Evolutionary conservation across 345 rosid genomes (phyloP), one percentile per base, ranked within the genome.

Genomic region (Eucalyptus regnans): DNA sequence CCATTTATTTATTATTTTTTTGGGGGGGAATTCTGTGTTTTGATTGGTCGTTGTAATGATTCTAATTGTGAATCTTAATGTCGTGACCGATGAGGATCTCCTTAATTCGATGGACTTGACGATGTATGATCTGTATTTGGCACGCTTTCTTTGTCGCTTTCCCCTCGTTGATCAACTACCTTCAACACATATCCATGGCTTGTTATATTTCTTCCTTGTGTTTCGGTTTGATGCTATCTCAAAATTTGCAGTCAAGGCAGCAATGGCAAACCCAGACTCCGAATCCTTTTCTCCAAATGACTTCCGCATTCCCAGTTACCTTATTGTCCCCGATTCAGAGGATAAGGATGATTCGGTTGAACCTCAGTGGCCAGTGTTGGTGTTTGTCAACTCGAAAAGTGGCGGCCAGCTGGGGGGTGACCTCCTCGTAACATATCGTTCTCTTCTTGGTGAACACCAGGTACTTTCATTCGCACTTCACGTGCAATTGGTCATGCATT

Each of bases 351-450:
- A 49, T 88, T 89, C 88, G 6, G 88, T 62, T 86, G 88, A 49
- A 51, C 96, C 99, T 13, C 60, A 50, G 84, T 94, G 90, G 86
- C 99, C 99, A 2, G 92, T 95, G 76, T 86, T 97, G 46, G 98
- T 96, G 29, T 96, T 96, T 89, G 90, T 97, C 90, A 97, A 97
- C 92, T 94, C 99, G 91, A 96, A 90, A 91, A 97, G 98, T 83
- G 99, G 99, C 6, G 99, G 97, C 31, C 99, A 95, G 91, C 94
- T 96, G 83, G 99, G 99, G 80, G 97, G 96, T 18, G 91, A 94
- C 87, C 99, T 97, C 81, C 94, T 96, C 46, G 81, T 88, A 14
- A 96, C 98, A 54, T 96, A 93, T 91, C 95, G 94, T 29, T 31
- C 86, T 88, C 90, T 97, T 48, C 96, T 96, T 91, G 94, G 93